Base-by-base conservation (phyloP, 768 basidiomycete genomes). In the Hysterangium stoloniferum region DNA sequence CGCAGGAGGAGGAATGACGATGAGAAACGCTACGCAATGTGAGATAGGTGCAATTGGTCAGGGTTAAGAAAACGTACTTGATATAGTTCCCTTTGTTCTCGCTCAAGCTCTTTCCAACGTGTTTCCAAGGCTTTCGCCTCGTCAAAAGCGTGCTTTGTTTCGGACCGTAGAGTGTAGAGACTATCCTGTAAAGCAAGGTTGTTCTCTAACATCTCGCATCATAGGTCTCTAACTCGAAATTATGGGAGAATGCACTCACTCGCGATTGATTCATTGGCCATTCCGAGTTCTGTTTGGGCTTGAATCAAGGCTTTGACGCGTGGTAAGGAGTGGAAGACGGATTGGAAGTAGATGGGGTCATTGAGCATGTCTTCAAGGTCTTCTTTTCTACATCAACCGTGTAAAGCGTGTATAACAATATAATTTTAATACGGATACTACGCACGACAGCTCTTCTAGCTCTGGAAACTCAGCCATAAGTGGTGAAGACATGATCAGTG, bases 1-100 rank as follows among this genome's bases (percentile, higher is more conserved):
- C 94, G 82, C 69, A 94, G 78, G 41, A 89, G 77, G 27, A 97
- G 81, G 61, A 96, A 95, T 58, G 90, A 85, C 0, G 89, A 84
- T 2, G 81, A 80, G 59, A 87, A 86, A 41, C 87, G 80, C 93
- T 96, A 54, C 3, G 9, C 4, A 12, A 13, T 15, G 24, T 20
- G 37, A 12, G 19, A 19, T 19, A 8, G 7, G 32, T 24, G n/a
- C n/a, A n/a, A n/a, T n/a, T 13, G 46, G 35, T 17, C 29, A 56
- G 49, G 36, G 41, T 34, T 32, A 28, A 19, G 37, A 47, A 9
- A 31, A 58, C 67, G 51, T 25, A 90, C 94, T 72, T 92, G 90
- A 61, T 94, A 95, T 17, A 92, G 74, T 25, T 90, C 88, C 45
- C 71, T 78, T 68, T 98, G 95, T 59, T 93, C 89, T 57, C 81